Evolutionary conservation across 176 grass and related monocot species (phyloP), one percentile per base, ranked within the genome.

Genomic region (Phoenix roebelenii): DNA sequence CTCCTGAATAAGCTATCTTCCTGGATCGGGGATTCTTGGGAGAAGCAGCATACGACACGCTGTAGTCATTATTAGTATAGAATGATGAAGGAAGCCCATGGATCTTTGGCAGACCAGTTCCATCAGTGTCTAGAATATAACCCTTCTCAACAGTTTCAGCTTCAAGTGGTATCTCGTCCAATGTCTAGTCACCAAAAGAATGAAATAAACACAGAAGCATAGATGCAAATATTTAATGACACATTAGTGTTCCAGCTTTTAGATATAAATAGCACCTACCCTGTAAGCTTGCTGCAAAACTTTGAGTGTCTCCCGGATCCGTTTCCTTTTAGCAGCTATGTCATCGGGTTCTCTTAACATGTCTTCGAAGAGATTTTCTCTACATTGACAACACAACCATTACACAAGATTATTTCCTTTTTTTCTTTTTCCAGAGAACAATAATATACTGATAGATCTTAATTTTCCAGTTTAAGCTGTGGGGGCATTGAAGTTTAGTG

Each of bases 281-380:
- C 69, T 85, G 70, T 92, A 85, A 14, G 94, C 94, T 75, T 98
- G 94, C 64, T 98, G 88, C 80, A 98, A 83, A 56, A 89, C 87
- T 64, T 73, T 85, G 0, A 93, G 76, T 19, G 74, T 89, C 26
- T 98, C 94, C 9, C 84, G 68, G 60, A 86, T 78, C 23, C 89
- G 94, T 61, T 79, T 93, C 68, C 94, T 83, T 71, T 98, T 92
- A 50, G 66, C 79, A 25, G 79, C 70, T 71, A 98, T 72, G 71
- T 92, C 94, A 76, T 93, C 88, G 32, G 94, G 94, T 72, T 98
- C 94, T 79, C 70, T 98, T 30, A 98, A 78, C 74, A 98, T 85
- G 1, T 98, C 88, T 67, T 73, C 88, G 10, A 89, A 88, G 5
- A 92, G 64, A 24, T 73, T 73, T 7, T 98, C 94, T 72, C 94